Evolutionary conservation across 139 green algal genomes (phyloP).

Genomic region (Spirogloea muscicola): DNA sequence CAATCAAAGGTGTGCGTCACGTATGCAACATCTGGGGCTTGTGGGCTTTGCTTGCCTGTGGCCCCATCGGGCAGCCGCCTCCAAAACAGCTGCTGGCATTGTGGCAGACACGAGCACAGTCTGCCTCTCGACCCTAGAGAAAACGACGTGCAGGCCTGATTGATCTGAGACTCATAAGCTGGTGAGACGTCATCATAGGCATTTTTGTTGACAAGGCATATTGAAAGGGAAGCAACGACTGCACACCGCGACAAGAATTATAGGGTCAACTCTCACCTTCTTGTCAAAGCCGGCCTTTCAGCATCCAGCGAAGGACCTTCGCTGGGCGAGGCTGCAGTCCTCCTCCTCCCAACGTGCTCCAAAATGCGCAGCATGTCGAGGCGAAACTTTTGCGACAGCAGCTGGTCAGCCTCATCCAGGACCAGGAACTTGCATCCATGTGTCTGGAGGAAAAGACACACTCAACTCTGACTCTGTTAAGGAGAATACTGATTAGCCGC

Average conservation of each 20-base stretch:
- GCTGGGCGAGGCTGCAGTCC: too few relatives aligned
- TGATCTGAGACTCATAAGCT: conserved; percentile 60
- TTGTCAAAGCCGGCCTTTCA: too few relatives aligned
- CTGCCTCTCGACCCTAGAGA: conserved; percentile 28
- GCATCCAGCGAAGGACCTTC: too few relatives aligned
- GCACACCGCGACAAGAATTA: too few relatives aligned
- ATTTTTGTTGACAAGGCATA: too few relatives aligned
- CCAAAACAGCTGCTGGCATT: conserved; percentile 17
- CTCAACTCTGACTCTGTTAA: background rate
- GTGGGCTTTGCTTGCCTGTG: too few relatives aligned
- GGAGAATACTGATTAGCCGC: background rate
- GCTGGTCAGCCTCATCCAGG: conserved; percentile 79
- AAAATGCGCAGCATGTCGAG: conserved; percentile 75
- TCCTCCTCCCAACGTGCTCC: conserved; percentile 66
- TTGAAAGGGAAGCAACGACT: too few relatives aligned
- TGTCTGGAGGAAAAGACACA: too few relatives aligned
- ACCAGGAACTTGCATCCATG: conserved; percentile 61
- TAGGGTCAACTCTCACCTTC: too few relatives aligned
- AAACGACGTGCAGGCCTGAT: conserved; percentile 47
- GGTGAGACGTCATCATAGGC: too few relatives aligned
- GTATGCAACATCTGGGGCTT: too few relatives aligned
- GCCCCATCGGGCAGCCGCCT: conserved; percentile 37
- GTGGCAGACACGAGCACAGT: conserved; percentile 25
- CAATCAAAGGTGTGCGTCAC: too few relatives aligned
- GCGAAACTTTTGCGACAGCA: conserved; percentile 75